phyloP scores from a whole-genome alignment of 208 protist species.

The Trypanosoma theileri region DNA sequence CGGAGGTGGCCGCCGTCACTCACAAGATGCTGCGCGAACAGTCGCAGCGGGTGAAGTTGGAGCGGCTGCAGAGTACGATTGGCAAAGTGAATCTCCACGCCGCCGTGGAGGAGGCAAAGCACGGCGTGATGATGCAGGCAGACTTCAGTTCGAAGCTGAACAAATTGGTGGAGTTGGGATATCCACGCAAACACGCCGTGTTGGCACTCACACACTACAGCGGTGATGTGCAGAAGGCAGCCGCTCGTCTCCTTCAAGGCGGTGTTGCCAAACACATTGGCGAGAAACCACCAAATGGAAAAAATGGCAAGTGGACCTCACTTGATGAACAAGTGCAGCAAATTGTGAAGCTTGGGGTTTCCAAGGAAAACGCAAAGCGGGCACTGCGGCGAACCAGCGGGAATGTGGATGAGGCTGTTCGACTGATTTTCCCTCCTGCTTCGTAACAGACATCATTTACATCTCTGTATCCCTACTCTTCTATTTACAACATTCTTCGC shows the following conservation, averaged over 20 bases:
- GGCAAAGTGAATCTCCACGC: constrained; percentile 41
- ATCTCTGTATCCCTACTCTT: background rate
- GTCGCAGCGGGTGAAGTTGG: constrained; percentile 46
- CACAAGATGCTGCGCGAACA: constrained; percentile 55
- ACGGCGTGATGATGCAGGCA: constrained; percentile 28
- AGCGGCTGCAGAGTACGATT: constrained; percentile 55
- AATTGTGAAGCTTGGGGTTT: constrained; percentile 69
- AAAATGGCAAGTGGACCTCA: constrained; percentile 66
- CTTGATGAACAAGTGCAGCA: constrained; percentile 64
- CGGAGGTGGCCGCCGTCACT: constrained; percentile 62
- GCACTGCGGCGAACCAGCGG: constrained; percentile 61
- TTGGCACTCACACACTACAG: constrained; percentile 78
- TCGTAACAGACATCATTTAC: constrained; percentile 3
- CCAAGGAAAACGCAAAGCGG: constrained; percentile 68
- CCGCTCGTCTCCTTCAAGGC: constrained; percentile 58
- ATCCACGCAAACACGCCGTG: constrained; percentile 39
- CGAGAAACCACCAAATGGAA: constrained; percentile 16
- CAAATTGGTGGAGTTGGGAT: constrained; percentile 56
- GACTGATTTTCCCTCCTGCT: constrained; percentile 45
- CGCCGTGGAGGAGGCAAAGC: constrained; percentile 37
- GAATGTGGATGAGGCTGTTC: constrained; percentile 54
- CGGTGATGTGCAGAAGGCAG: constrained; percentile 70
- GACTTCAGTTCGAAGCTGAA: constrained; percentile 67
- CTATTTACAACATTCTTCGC: background rate
- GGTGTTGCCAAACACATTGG: constrained; percentile 46